Evolutionary conservation across 441 rosid species (phyloP), one percentile per base, ranked within the genome.

Genomic region (Aleurites moluccanus): DNA sequence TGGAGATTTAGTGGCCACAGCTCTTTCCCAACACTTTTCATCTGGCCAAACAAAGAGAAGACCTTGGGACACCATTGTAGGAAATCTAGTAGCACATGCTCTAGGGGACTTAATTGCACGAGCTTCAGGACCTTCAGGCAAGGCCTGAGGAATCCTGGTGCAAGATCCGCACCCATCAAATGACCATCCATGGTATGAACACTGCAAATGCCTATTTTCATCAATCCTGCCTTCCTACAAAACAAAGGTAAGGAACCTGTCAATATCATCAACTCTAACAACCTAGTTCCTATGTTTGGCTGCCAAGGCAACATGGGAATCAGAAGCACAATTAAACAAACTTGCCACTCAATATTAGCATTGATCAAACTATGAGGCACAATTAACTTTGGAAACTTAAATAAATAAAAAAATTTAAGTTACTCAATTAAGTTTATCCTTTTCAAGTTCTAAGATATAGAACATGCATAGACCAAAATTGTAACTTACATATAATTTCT

Each of bases 181-280:
- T 1, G 99, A 92, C 99, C 98, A 95, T 49, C 99, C 99, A 73
- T 92, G 99, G 76, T 95, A 92, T 27, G 99, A 95, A 79, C 99
- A 93, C 83, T 93, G 97, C 85, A 93, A 72, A 67, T 91, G 90
- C 73, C 97, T 95, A 78, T 91, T 91, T 89, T 93, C 97, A 79
- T 93, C 97, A 2, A 93, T 79, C 75, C 98, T 74, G 73, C 98
- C 98, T 87, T 93, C 98, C 97, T 91, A 79, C 67, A 79, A 68
- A 52, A 55, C 27, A 27, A 69, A 68, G 35, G n/a, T 9, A 55
- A 20, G 59, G n/a, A 78, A 73, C 69, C 35, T 28, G 4, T 68
- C 44, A 61, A 78, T 57, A 63, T 40, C 27, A 72, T 42, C 60
- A 70, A 33, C 67, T 4, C 62, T 27, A 38, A n/a, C 23, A 57